Evolutionary conservation across 2,329 filamentous ascomycete species (phyloP).

Genomic region (Trichoderma guizhouense): DNA sequence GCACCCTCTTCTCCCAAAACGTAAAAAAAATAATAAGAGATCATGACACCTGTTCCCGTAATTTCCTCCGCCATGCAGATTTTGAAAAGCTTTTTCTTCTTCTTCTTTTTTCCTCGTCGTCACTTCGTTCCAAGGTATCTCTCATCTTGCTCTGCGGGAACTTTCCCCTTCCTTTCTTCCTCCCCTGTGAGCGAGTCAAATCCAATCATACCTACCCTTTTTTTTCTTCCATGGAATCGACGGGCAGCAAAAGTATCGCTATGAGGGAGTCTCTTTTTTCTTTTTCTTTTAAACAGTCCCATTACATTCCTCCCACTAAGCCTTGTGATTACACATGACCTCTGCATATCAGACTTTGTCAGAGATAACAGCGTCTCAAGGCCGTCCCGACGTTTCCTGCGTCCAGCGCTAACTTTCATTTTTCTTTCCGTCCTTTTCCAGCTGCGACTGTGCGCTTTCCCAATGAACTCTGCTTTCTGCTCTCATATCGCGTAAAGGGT

Average conservation of each 20-base stretch:
- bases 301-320: slow-evolving; percentile 5
- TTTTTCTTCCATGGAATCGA: not conserved
- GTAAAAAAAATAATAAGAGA: not conserved
- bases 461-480: not conserved
- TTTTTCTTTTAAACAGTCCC: not conserved
- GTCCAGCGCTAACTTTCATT: slow-evolving; percentile 10
- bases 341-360: not conserved
- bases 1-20: not conserved
- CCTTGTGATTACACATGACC: not conserved
- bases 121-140: slow-evolving; percentile 15
- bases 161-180: not conserved
- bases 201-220: not conserved
- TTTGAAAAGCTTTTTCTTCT: not conserved
- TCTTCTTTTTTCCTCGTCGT: not conserved
- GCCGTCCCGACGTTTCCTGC: not conserved
- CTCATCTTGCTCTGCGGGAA: not conserved
- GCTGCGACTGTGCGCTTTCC: not conserved
- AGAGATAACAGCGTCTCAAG: not conserved
- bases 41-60: slow-evolving; percentile 6
- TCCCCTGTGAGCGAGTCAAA: not conserved
- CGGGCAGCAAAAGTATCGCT: slow-evolving; percentile 11
- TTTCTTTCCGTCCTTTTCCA: not conserved
- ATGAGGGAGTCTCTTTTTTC: not conserved
- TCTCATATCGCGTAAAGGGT: slow-evolving; percentile 45
- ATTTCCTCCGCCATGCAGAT: slow-evolving; percentile 12